Evolutionary conservation across 2,329 filamentous ascomycete genomes (phyloP).

Genomic region (Apiospora marii): DNA sequence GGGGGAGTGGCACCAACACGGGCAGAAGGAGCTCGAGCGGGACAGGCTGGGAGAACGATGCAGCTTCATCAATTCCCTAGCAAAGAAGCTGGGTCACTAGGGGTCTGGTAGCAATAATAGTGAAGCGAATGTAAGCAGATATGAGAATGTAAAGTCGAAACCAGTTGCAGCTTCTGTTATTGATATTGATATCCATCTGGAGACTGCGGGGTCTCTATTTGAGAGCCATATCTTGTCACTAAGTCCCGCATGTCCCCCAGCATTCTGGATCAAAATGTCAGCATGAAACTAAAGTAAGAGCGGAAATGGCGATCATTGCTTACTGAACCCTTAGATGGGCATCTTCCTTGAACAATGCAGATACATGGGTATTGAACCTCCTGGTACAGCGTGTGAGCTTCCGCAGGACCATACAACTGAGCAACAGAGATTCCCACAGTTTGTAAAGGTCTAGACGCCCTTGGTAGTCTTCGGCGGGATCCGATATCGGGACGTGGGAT

Average conservation of each 20-base stretch:
- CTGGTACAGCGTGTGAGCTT: not conserved
- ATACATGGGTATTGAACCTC: not conserved
- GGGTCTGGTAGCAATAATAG: no score
- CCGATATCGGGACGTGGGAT: constrained; percentile 3
- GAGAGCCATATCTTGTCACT: not conserved
- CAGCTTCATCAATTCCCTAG: constrained; percentile 33
- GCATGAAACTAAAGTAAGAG: not conserved
- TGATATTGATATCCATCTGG: not conserved
- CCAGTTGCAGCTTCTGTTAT: no score
- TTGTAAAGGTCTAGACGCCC: constrained; percentile 24
- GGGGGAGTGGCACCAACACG: constrained; percentile 1
- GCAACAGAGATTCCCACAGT: not conserved
- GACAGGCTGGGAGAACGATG: constrained; percentile 35
- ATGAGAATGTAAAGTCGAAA: not conserved
- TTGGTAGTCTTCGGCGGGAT: constrained; percentile 16
- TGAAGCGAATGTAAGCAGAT: not conserved
- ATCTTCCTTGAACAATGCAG: not conserved
- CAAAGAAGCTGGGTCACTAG: constrained; percentile 32
- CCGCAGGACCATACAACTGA: fast-evolving
- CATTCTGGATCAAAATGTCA: not conserved
- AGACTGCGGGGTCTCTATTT: not conserved
- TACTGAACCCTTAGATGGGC: not conserved
- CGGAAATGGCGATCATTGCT: not conserved
- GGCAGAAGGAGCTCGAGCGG: constrained; percentile 29
- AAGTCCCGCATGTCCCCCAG: constrained; percentile 5